Base-by-base conservation (phyloP, 352 stramenopile species). In the Globisporangium radiosum region DNA sequence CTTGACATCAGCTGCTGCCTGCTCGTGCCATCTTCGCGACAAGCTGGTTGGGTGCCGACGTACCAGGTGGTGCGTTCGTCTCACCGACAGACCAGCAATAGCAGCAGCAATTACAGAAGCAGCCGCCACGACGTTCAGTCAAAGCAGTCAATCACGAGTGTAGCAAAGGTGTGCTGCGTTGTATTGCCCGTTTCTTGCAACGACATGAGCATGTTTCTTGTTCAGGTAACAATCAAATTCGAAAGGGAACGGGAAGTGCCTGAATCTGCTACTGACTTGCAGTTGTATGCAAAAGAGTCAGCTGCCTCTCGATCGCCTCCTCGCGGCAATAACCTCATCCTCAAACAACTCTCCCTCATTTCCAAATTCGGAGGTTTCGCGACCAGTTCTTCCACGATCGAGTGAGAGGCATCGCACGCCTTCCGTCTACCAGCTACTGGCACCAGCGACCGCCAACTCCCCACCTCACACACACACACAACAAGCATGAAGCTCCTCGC, bases 401-500 rank as follows among this genome's bases (percentile, higher is more conserved):
- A 44, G 11, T 13, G 40, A 44, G 40, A 44, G 7, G 1, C 7
- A 8, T 44, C 45, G 45, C 45, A 25, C 14, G 4, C 17, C 15
- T n/a, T n/a, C 15, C 14, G 45, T 50, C 45, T 9, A 50, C 14
- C 45, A 50, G 45, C 45, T 47, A 17, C 14, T 43, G 7, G 15
- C 37, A 45, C 37, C 7, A 56, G 43, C 44, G 51, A 53, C 44
- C 54, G 54, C 52, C 54, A 33, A 33, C 25, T 33, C 25, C 25
- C 25, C 25, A 33, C 25, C 25, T 33, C 25, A 33, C 1, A 33
- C 2, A 33, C 25, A 33, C 52, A 59, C 44, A 47, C 54, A 40
- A 25, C 6, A 37, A 40, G 14, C 51, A 81, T 81, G 72, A 81
- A 81, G 65, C 43, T 76, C 40, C n/a, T 64, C n/a, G 51, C 66